Evolutionary conservation across 2,329 filamentous ascomycete species (phyloP).

Genomic region (Colletotrichum liriopes): DNA sequence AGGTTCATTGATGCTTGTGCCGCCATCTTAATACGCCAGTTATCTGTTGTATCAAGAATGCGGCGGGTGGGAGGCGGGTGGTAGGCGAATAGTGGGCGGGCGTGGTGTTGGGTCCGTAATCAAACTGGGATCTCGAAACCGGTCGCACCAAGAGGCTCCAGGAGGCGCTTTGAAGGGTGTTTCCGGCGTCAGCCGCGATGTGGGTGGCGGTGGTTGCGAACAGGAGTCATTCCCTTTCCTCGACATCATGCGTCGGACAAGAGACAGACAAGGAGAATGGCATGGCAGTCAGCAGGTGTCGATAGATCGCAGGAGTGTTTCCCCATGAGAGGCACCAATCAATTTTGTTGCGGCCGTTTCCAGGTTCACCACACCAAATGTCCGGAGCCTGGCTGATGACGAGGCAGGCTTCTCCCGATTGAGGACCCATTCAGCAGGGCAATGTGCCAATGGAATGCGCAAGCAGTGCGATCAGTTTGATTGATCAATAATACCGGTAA

Average conservation of each 20-base stretch:
- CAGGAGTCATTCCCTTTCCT: neutral
- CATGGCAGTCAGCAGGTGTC: neutral
- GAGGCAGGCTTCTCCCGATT: neutral
- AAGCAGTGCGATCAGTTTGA: constrained; percentile 1
- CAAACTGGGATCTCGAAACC: constrained; percentile 32
- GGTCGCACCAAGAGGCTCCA: constrained; percentile 25
- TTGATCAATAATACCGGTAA: neutral
- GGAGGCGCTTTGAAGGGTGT: constrained; percentile 17
- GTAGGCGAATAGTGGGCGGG: constrained; percentile 5
- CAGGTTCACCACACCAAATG: neutral
- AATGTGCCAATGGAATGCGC: neutral
- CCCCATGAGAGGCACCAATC: constrained; percentile 1
- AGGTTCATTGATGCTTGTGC: neutral
- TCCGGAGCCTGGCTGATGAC: constrained; percentile 7
- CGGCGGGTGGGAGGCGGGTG: neutral
- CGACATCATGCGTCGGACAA: neutral
- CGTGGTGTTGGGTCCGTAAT: neutral
- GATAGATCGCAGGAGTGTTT: constrained; percentile 2
- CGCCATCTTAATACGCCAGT: constrained; percentile 17
- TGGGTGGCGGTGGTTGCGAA: neutral
- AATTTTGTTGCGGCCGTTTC: constrained; percentile 1
- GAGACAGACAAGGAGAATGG: too few species aligned
- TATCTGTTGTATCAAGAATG: constrained; percentile 11
- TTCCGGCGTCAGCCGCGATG: constrained; percentile 13
- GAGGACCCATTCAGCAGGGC: constrained; percentile 3